Base-by-base conservation (phyloP, 2,329 filamentous ascomycete species). In the Penicillium sp. region DNA sequence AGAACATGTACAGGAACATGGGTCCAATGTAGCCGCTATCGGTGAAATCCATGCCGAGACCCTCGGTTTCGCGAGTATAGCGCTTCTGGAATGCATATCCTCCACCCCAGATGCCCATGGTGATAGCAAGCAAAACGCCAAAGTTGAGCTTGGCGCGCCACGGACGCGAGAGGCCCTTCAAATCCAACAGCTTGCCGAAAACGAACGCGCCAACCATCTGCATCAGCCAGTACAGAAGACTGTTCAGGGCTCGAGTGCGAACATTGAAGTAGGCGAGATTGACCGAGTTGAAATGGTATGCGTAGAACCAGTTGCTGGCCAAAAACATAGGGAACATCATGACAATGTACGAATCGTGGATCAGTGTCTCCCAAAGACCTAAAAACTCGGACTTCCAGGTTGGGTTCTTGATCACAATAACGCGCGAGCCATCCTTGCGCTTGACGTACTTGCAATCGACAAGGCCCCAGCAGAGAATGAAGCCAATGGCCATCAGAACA, bases 381-480 rank as follows among this genome's bases (percentile, higher is more conserved):
- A 82, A 61, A 59, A 96, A 74, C 75, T 96, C 92, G 3, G 89
- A 87, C 68, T 85, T 84, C 89, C 89, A 95, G 50, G 89, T 89
- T 4, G 92, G 92, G 74, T 95, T 89, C 79, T 94, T 93, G 89
- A 93, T 95, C 60, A 92, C 76, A 60, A 96, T 91, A 69, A 96
- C 86, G 57, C 85, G 83, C 56, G 88, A 88, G 56, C 90, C 90
- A 70, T 96, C 90, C 37, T 82, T 79, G 59, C 92, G 90, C 62
- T 89, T 78, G 60, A 96, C 83, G 53, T 85, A 82, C 64, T 83
- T 83, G 37, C 89, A 89, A 66, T 94, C 85, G 66, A 85, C 85
- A 4, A 96, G 82, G 39, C 81, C 78, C 68, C 89, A 85, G 31
- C 89, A 84, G 2, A 96, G 78, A 14, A 84, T 64, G 58, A 89